Conservation (phyloP, 1,139 yeast species). For the Taiozyma sp. region DNA sequence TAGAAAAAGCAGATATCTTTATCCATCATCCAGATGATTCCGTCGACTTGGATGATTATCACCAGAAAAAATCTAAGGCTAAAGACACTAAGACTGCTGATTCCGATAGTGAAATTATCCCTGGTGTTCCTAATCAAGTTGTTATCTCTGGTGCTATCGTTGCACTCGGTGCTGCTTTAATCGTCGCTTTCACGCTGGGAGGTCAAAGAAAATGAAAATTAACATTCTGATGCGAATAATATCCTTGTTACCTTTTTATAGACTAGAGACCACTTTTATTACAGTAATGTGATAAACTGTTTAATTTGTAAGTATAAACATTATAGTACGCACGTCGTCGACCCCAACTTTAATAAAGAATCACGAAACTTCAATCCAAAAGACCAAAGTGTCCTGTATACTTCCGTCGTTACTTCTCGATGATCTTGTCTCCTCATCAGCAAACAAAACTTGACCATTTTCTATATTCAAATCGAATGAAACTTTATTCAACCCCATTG, state of each 20-base stretch:
- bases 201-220: not conserved
- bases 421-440: constrained; percentile 34
- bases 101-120: constrained; percentile 32
- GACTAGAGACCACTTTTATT: not conserved
- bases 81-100: constrained; percentile 2
- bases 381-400: constrained; percentile 4
- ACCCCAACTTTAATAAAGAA: not conserved
- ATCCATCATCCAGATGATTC: constrained; percentile 65
- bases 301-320: not conserved
- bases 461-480: constrained; percentile 36
- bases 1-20: constrained; percentile 66
- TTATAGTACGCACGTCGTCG: not conserved
- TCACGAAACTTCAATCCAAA: constrained; percentile 26
- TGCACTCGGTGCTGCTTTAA: constrained; percentile 54
- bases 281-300: not conserved
- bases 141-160: constrained; percentile 62
- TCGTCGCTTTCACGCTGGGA: constrained; percentile 17
- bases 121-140: constrained; percentile 56
- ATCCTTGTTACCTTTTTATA: not conserved
- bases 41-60: constrained; percentile 26
- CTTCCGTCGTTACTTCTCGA: not conserved
- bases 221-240: not conserved
- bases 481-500: constrained; percentile 44
- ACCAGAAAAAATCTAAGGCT: constrained; percentile 14
- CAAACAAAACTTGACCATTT: not conserved